Evolutionary conservation across 139 green algal genomes (phyloP).

Genomic region (Tetradesmus obliquus): DNA sequence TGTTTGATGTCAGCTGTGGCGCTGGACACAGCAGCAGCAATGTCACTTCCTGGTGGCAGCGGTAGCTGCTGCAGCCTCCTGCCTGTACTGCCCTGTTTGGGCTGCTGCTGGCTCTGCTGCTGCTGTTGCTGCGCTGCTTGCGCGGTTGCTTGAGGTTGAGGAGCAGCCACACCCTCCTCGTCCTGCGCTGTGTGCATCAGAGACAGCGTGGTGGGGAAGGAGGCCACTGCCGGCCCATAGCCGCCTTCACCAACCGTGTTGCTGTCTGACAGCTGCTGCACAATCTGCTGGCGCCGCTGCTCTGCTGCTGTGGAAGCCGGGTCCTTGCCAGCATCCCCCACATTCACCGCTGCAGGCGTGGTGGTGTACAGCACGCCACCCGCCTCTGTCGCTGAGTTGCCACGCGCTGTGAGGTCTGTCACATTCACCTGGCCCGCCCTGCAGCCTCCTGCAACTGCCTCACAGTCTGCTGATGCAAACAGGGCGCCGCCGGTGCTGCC

Average conservation of each 20-base stretch:
- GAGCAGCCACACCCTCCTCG: too few relatives aligned
- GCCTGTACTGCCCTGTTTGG: not conserved
- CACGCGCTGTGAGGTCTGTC: not conserved
- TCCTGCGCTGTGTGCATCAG: not conserved
- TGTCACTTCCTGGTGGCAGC: not conserved
- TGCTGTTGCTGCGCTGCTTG: not conserved
- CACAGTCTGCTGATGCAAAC: constrained; percentile 10
- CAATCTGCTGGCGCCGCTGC: not conserved
- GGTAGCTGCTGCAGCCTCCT: not conserved
- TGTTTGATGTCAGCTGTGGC: not conserved
- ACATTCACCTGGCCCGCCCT: not conserved
- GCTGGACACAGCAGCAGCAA: not conserved
- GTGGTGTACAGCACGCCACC: constrained; percentile 20
- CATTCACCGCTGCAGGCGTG: not conserved
- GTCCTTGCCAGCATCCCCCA: not conserved
- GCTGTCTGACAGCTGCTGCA: not conserved
- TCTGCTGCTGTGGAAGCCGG: not conserved
- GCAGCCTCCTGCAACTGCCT: not conserved
- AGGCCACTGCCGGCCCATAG: constrained; percentile 16
- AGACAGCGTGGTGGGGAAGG: not conserved
- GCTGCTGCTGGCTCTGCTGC: not conserved
- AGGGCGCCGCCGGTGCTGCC: constrained; percentile 9
- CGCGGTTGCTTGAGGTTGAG: not conserved
- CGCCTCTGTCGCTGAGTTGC: not conserved
- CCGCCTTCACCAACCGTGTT: constrained; percentile 1